These are phyloP conservation scores for Coniella lustricola DNA, from an alignment of 2,329 filamentous ascomycete species.

Conservation along the genomic window DNA sequence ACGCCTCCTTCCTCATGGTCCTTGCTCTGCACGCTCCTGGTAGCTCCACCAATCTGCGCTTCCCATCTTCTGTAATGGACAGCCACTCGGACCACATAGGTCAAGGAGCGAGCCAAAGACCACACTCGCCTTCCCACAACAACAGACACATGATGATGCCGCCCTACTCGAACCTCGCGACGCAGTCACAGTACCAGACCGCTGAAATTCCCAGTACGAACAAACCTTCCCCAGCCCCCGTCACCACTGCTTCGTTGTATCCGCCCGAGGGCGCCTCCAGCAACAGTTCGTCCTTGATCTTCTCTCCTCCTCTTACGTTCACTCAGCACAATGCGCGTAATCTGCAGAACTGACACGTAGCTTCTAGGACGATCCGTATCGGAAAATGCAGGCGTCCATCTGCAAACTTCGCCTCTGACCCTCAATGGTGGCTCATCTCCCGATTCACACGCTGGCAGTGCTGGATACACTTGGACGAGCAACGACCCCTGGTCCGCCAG, in stretches of 20 bases:
- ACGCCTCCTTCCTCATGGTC: slow-evolving; percentile 1
- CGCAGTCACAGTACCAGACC: slow-evolving; percentile 23
- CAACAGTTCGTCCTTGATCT: slow-evolving; percentile 23
- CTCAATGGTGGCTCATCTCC: slow-evolving; percentile 15
- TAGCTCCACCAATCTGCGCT: not conserved
- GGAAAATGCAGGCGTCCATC: slow-evolving; percentile 13
- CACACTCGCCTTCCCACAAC: slow-evolving; percentile 5
- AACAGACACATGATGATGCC: slow-evolving; percentile 16
- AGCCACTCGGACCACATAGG: slow-evolving; percentile 15
- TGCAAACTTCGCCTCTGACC: slow-evolving; percentile 14
- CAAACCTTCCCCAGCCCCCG: slow-evolving; percentile 24
- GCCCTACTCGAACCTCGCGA: slow-evolving; percentile 43
- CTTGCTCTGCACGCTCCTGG: slow-evolving; percentile 1
- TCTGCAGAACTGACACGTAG: slow-evolving; percentile 6
- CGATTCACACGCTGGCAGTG: slow-evolving; percentile 13
- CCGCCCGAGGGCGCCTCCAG: slow-evolving; percentile 28
- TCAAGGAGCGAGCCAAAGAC: slow-evolving; percentile 10
- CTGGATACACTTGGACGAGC: slow-evolving; percentile 14
- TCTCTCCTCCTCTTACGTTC: slow-evolving; percentile 21
- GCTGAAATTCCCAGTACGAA: slow-evolving; percentile 45
- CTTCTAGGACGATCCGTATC: slow-evolving; percentile 13
- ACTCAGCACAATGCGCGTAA: not conserved
- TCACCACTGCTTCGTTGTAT: slow-evolving; percentile 38
- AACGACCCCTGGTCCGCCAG: slow-evolving; percentile 14
- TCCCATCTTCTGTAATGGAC: slow-evolving; percentile 11